Evolutionary conservation across 176 grass and related monocot species (phyloP).

Genomic region (Juncus inflexus): DNA sequence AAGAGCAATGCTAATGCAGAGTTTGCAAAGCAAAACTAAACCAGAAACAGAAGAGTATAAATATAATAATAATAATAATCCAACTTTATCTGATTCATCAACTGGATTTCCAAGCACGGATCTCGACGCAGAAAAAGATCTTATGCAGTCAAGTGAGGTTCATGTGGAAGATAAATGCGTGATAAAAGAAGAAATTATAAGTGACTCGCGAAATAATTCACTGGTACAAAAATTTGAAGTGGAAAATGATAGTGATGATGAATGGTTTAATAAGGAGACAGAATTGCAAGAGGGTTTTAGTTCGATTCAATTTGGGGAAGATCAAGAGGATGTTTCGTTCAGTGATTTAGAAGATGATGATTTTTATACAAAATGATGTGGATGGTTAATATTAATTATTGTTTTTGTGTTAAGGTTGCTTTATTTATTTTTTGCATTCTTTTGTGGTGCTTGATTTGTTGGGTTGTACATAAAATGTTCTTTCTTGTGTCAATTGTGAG

Average conservation of each 20-base stretch:
- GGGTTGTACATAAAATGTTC: conserved; percentile 28
- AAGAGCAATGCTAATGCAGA: conserved; percentile 77
- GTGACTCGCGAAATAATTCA: conserved; percentile 30
- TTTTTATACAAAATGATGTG: conserved; percentile 40
- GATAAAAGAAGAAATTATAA: conserved; percentile 45
- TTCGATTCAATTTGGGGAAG: conserved; percentile 48
- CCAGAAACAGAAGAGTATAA: conserved; percentile 42
- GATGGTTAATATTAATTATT: background rate
- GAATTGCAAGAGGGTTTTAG: conserved; percentile 36
- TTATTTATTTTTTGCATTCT: conserved; percentile 8
- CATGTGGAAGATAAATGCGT: conserved; percentile 62
- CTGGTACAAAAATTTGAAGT: conserved; percentile 50
- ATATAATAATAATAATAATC: conserved; percentile 28
- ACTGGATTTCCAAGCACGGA: conserved; percentile 41
- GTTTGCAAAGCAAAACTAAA: conserved; percentile 55
- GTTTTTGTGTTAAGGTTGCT: conserved; percentile 9
- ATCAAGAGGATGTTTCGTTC: conserved; percentile 74
- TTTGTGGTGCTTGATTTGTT: conserved; percentile 24
- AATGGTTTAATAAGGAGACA: conserved; percentile 66
- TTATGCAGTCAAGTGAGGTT: conserved; percentile 52
- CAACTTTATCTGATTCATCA: conserved; percentile 27
- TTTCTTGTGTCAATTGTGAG: conserved; percentile 12
- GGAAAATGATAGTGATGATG: conserved; percentile 48
- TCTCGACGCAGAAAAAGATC: conserved; percentile 56
- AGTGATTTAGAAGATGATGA: conserved; percentile 85